These are phyloP conservation scores for Apiospora marii DNA, from an alignment of 2,329 filamentous ascomycete species.

Conservation along the genomic window DNA sequence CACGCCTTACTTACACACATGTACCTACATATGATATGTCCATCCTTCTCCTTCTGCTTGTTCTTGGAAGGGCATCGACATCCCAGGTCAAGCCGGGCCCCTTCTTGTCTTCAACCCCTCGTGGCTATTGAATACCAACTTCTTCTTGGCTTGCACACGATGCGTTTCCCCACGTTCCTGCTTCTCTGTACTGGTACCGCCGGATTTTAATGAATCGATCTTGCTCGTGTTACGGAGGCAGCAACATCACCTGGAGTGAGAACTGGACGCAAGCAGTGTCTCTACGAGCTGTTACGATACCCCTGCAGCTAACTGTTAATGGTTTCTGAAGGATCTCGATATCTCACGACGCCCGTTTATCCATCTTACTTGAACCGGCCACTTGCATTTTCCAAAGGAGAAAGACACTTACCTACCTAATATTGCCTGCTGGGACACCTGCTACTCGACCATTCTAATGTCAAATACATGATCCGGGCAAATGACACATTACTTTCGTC, in stretches of 20 bases:
- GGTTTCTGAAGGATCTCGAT: conserved; percentile 6
- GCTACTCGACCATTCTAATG: not conserved
- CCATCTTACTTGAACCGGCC: not conserved
- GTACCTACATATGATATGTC: not conserved
- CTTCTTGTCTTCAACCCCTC: not conserved
- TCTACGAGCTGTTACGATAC: not conserved
- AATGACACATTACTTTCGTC: not conserved
- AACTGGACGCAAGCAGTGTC: not conserved
- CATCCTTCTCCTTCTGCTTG: not conserved
- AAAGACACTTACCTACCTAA: not conserved
- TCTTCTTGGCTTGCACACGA: not conserved
- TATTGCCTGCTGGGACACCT: not conserved
- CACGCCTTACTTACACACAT: not conserved
- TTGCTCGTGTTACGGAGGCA: not conserved
- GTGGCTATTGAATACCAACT: not conserved
- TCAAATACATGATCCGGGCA: not conserved
- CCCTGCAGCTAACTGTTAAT: not conserved
- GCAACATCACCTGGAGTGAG: not conserved
- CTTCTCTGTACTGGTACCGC: not conserved
- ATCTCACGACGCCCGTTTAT: not conserved
- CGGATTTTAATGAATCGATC: not conserved
- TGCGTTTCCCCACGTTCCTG: not conserved
- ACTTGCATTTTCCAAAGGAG: not conserved
- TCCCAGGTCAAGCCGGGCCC: not conserved
- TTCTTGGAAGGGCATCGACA: not conserved